Base-by-base conservation (phyloP, 768 basidiomycete species). In the Lactarius akahatsu region DNA sequence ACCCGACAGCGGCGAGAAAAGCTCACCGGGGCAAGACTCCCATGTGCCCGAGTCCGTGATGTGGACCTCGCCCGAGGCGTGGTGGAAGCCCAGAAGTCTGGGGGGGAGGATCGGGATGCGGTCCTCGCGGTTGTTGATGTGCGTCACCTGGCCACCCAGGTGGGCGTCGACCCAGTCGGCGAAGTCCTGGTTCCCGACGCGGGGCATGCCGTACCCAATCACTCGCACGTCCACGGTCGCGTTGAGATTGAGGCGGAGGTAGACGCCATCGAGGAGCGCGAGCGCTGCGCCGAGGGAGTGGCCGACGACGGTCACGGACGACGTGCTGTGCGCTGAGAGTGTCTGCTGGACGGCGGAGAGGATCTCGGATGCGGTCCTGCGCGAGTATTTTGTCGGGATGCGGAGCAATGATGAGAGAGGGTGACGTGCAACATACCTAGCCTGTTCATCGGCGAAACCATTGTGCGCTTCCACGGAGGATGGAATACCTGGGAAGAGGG, bases 401-500 rank as follows among this genome's bases (percentile, higher is more conserved):
- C 47, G 11, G n/a, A 26, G 10, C 10, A 38, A 30, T 15, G n/a
- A 7, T 52, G 10, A 36, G 40, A 36, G n/a, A 16, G 28, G 9
- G 28, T 57, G 0, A 23, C 9, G 9, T 30, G 26, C 5, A n/a
- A 65, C 78, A 34, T 70, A 85, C 85, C 58, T 65, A 4, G 80
- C 77, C 5, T 86, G 85, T 4, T 76, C 78, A 1, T 70, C 69
- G 15, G 62, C 71, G 67, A 87, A 87, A 1, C 86, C 86, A 36
- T 63, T 63, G 66, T 86, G 86, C 5, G 77, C 78, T 67, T 78
- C 11, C 2, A 86, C 75, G 15, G 69, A 61, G 4, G 80, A 78
- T 55, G 72, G 71, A 7, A 87, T 59, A 2, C 84, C 84, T 0
- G 84, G 84, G 76, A 87, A 87, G 9, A 85, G 77, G 0, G 76